Evolutionary conservation across 164 flowering plant species (phyloP), one percentile per base, ranked within the genome.

Genomic region (Vitis cinerea): DNA sequence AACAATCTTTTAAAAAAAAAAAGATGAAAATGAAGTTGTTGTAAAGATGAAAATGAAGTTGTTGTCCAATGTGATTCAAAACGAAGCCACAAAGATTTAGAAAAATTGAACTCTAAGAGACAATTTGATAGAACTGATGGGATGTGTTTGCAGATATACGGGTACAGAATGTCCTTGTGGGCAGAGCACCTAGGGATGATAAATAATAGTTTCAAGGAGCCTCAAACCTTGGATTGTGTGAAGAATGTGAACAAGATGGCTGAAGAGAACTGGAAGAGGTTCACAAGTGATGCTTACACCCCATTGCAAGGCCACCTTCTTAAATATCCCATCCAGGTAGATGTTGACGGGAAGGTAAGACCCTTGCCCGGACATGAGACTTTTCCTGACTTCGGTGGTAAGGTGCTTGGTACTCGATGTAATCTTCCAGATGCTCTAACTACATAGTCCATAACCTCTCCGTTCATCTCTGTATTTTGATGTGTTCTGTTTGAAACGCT

Each of bases 151-250:
- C 75, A 88, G 90, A 69, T 87, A 8, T 83, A 88, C 51, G 90
- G 89, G 64, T 88, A 85, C 53, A 63, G 91, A 74, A 85, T 81
- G 89, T 88, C 93, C 1, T 76, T 88, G 13, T 88, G 93, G 93
- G 89, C 86, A 61, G 90, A 88, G 75, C 93, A 88, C 73, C 7
- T 82, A 59, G 90, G 81, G 47, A 65, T 16, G 52, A 12, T 83
- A 16, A 79, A 84, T 9, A 72, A 72, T 23, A 52, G 71, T 19
- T 88, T 85, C 80, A 73, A 70, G 61, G 83, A 83, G 16, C 85
- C 93, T 0, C 81, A 81, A 48, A 73, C 72, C 50, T 65, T 84
- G 65, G 77, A 61, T 10, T 88, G 90, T 50, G 79, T 87, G 27
- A 78, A 61, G 69, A 49, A 27, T 9, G 83, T 88, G 60, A 88